Percentiles rank a stretch among this genome's conserved stretches.
phyloP scores from a whole-genome alignment of 257 asterid genomes.

The Jacaranda mimosifolia region DNA sequence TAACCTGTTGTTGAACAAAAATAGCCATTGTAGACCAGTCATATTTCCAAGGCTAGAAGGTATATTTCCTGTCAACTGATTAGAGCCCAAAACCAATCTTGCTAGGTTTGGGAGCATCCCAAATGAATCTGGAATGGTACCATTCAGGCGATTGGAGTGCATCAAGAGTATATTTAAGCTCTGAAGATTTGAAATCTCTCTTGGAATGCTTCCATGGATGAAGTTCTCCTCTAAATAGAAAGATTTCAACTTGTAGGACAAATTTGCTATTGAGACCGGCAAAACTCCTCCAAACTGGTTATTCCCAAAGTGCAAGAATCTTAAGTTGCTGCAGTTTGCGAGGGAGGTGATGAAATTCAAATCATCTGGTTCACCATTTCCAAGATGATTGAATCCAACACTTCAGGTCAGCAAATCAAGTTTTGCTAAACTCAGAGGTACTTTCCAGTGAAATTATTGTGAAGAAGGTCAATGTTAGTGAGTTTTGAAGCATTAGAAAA shows the following conservation, averaged over 20 bases:
- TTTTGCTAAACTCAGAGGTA: slow-evolving; percentile 47
- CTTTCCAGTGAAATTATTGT: slow-evolving; percentile 54
- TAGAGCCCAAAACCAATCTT: slow-evolving; percentile 43
- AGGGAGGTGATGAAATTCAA: slow-evolving; percentile 45
- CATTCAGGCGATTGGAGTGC: slow-evolving; percentile 37
- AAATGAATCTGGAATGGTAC: slow-evolving; percentile 54
- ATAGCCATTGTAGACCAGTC: slow-evolving; percentile 35
- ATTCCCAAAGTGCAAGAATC: slow-evolving; percentile 39
- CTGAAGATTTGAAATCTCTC: slow-evolving; percentile 51
- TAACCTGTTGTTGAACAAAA: slow-evolving; percentile 49
- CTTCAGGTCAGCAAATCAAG: slow-evolving; percentile 39
- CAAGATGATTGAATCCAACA: slow-evolving; percentile 43
- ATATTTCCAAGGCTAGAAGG: slow-evolving; percentile 55
- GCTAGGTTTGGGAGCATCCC: slow-evolving; percentile 53
- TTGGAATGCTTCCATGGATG: slow-evolving; percentile 53
- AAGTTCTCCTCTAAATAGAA: slow-evolving; percentile 43
- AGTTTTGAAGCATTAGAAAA: slow-evolving; percentile 52
- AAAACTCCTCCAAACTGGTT: slow-evolving; percentile 53
- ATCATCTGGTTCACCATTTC: slow-evolving; percentile 46
- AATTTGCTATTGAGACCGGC: slow-evolving; percentile 48
- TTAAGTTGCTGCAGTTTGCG: slow-evolving; percentile 51
- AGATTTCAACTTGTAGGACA: slow-evolving; percentile 46
- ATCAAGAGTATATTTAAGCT: slow-evolving; percentile 42
- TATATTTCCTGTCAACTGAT: slow-evolving; percentile 48
- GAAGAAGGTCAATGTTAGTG: slow-evolving; percentile 41